phyloP scores from a whole-genome alignment of 202 grass and related monocot genomes.

The Zoysia matrella region DNA sequence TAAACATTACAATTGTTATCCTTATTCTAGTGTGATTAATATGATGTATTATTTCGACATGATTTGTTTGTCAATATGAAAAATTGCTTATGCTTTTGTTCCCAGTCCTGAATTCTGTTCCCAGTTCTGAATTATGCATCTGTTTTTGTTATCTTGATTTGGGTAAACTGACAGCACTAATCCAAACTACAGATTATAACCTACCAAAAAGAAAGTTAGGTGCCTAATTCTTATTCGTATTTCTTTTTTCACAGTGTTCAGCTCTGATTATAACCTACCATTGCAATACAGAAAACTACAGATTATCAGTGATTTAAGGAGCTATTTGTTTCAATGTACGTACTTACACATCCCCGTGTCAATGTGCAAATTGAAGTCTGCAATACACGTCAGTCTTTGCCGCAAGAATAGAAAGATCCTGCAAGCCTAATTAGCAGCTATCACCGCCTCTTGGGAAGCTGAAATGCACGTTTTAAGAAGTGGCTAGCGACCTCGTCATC shows the following conservation, averaged over 20 bases:
- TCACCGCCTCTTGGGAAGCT: constrained; percentile 74
- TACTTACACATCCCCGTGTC: not conserved
- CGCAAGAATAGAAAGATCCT: constrained; percentile 2
- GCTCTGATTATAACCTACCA: not conserved
- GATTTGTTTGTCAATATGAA: constrained; percentile 29
- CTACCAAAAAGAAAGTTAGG: not conserved
- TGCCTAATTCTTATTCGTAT: not conserved
- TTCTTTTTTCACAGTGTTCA: no score
- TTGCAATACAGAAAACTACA: no score
- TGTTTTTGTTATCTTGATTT: not conserved
- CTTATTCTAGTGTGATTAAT: constrained; percentile 43
- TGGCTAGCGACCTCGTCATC: constrained; percentile 69
- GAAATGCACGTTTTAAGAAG: constrained; percentile 80
- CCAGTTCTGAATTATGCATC: not conserved
- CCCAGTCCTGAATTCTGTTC: not conserved
- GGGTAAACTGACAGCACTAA: not conserved
- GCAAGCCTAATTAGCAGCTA: constrained; percentile 36
- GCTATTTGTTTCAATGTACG: no score
- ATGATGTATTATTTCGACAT: constrained; percentile 29
- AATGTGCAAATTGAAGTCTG: constrained; percentile 23
- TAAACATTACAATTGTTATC: constrained; percentile 48
- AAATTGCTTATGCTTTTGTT: not conserved
- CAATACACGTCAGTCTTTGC: not conserved
- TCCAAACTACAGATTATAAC: no score
- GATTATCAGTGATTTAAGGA: no score